Evolutionary conservation across 371 early-diverging fungal genomes (phyloP).

Genomic region (Basidiobolus meristosporus): DNA sequence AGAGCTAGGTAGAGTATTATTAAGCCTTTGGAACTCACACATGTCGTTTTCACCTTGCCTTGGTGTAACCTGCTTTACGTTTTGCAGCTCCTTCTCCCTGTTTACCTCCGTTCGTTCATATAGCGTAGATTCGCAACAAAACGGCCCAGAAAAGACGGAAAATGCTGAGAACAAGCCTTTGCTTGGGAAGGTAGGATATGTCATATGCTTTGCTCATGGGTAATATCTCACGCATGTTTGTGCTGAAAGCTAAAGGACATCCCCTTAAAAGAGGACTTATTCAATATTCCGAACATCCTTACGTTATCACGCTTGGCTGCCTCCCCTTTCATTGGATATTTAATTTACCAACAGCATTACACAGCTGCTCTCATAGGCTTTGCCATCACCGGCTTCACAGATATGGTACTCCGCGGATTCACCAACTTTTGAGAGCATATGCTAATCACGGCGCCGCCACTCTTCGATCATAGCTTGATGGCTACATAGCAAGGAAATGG

Average conservation of each 20-base stretch:
- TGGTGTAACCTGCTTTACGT: no score
- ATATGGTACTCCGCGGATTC: conserved; percentile 29
- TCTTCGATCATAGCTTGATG: conserved; percentile 43
- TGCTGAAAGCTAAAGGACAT: not conserved
- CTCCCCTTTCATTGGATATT: conserved; percentile 75
- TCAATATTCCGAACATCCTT: conserved; percentile 74
- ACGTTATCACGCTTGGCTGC: conserved; percentile 55
- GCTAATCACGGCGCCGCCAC: not conserved
- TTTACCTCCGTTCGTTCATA: no score
- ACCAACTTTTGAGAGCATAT: no score
- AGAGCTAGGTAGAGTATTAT: no score
- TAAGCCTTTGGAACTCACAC: no score
- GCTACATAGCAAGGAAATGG: conserved; percentile 76
- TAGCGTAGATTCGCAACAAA: no score
- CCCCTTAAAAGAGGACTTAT: conserved; percentile 46
- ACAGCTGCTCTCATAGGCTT: conserved; percentile 48
- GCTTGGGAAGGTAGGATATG: no score
- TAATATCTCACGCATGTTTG: not conserved
- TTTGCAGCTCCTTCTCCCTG: no score
- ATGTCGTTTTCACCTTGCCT: no score
- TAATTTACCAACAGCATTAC: conserved; percentile 55
- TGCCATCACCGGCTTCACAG: conserved; percentile 65
- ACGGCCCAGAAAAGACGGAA: no score
- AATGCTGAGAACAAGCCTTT: no score
- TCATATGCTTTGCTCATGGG: no score